Conservation (phyloP, 2,329 filamentous ascomycete genomes). For the Geosmithia flava region DNA sequence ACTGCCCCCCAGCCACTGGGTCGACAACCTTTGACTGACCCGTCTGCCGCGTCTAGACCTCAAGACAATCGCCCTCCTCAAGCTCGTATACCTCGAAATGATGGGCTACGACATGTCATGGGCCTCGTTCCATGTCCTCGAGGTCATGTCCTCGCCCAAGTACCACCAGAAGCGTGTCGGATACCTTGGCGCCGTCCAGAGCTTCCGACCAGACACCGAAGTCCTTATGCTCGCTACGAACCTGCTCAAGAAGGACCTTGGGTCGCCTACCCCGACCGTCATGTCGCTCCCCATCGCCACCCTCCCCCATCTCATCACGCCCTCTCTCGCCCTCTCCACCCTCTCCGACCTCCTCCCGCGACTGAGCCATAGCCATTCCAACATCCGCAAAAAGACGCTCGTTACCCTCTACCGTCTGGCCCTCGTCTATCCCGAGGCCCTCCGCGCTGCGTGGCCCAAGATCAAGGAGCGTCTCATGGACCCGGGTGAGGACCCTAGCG, state of each 20-base stretch:
- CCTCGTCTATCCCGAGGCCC: conserved; percentile 89
- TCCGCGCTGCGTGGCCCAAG: conserved; percentile 90
- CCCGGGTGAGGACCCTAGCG: conserved; percentile 77
- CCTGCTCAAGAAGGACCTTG: conserved; percentile 86
- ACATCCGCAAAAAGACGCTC: conserved; percentile 89
- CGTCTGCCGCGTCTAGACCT: conserved; percentile 48
- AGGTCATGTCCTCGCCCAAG: conserved; percentile 96
- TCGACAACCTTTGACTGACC: background rate
- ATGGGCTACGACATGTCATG: conserved; percentile 99
- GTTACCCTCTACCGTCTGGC: conserved; percentile 89
- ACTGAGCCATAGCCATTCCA: conserved; percentile 72
- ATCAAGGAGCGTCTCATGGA: conserved; percentile 92
- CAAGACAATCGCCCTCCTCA: conserved; percentile 90
- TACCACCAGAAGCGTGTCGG: conserved; percentile 92
- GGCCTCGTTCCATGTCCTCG: conserved; percentile 95
- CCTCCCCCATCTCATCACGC: conserved; percentile 89
- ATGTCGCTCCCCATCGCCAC: conserved; percentile 80
- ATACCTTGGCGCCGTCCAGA: conserved; percentile 91
- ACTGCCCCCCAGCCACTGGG: background rate
- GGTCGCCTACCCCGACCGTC: conserved; percentile 57
- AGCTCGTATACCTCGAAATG: conserved; percentile 97
- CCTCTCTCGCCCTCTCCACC: conserved; percentile 81
- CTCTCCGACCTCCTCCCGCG: conserved; percentile 78
- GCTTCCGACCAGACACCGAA: conserved; percentile 88
- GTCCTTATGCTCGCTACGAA: conserved; percentile 97